Evolutionary conservation across 2,329 filamentous ascomycete species (phyloP), one percentile per base, ranked within the genome.

Genomic region (Huntiella moniliformis): DNA sequence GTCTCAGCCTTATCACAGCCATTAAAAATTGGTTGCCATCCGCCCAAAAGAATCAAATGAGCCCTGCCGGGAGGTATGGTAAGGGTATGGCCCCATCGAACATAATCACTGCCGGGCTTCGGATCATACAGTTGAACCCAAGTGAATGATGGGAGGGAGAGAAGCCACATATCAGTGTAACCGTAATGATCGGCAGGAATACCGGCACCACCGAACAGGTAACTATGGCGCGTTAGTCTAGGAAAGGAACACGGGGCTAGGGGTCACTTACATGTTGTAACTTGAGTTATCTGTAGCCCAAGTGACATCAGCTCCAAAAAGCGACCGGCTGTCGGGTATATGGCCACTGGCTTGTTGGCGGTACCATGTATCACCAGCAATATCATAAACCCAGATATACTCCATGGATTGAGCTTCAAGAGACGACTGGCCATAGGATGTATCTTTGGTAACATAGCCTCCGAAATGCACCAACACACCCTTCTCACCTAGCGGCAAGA

Each of bases 41-140:
- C 76, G 16, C 76, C 75, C 33, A 78, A 70, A 40, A 79, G 64
- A 17, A 79, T 58, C 69, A 79, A 78, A 56, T 79, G 75, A 4
- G 67, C 63, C 39, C 62, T 58, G 45, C 67, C 64, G 15, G 58
- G 53, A 17, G 74, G 58, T 22, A 78, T 68, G 53, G 74, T 73
- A 55, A 74, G 78, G 33, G 65, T 70, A 22, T 74, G 61, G 18
- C 67, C 69, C 55, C 77, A 67, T 51, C 74, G 71, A 11, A 65
- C 66, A 12, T 16, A 34, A 8, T 35, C 46, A 39, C 41, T 35
- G 34, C 60, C 55, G 28, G 64, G 60, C 1, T 62, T 63, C n/a
- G n/a, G n/a, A 10, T 66, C 67, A 46, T 65, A 71, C 52, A 67
- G 63, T 51, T 70, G 71, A 51, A 77, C 70, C 75, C 75, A 80